Evolutionary conservation across 2,329 filamentous ascomycete genomes (phyloP), one percentile per base, ranked within the genome.

Genomic region (Diaporthe vaccinii): DNA sequence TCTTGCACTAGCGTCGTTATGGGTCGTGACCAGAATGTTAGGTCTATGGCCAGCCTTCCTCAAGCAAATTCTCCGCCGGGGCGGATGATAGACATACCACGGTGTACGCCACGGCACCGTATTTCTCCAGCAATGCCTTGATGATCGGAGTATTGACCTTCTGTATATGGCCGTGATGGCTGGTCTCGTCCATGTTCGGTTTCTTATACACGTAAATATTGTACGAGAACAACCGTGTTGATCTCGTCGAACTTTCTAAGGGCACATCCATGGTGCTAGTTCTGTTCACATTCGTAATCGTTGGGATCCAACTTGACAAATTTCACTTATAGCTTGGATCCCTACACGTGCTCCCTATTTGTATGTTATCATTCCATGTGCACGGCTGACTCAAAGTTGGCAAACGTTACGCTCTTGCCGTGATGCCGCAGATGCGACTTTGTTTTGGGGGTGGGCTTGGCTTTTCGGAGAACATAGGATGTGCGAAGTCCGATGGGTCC

Each of bases 401-500:
- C 31, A 6, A 39, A 12, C n/a, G 12, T 15, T 15, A 14, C 20
- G 31, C 20, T 59, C 57, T 39, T 4, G 22, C 57, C 31, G 20
- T 39, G 9, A n/a, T n/a, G 57, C 57, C 57, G 57, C 57, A 36
- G 20, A n/a, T 39, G 34, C 20, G 31, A 59, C 57, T 12, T 3
- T n/a, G 31, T 39, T 4, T 39, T 39, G 34, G 31, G 31, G 57
- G 20, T 59, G 34, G 17, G 57, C 57, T 36, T 59, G 34, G 57
- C 57, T 20, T 36, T 25, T 59, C 57, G 57, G 57, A 59, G 34
- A 59, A 15, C 57, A 31, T 39, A 31, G 57, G 57, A 59, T 59
- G 57, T 59, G 57, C 57, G 57, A 59, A 59, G 57, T 39, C 57
- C 57, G 57, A 39, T 59, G 34, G 17, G 57, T n/a, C 22, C 57